Base-by-base conservation (phyloP, 768 basidiomycete genomes). In the Agrocybe pediades region DNA sequence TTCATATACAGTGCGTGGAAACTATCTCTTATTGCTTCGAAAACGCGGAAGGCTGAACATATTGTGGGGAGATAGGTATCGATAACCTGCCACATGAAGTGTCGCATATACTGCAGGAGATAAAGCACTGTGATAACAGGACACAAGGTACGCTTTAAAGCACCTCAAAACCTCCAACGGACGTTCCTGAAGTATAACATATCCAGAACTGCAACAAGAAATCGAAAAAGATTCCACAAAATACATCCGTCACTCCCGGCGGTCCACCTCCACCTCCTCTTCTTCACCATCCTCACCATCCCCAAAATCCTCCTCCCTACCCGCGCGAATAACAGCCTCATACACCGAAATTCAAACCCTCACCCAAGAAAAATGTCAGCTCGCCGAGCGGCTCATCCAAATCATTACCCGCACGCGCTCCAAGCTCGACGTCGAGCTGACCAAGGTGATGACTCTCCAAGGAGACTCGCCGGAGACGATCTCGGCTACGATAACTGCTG, bases 61-160 rank as follows among this genome's bases (percentile, higher is more conserved):
- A n/a, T n/a, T n/a, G n/a, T n/a, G n/a, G n/a, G n/a, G n/a, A n/a
- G n/a, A n/a, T 46, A 83, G 81, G 75, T 61, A 70, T 83, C 40
- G 81, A 84, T 53, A 82, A 82, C 62, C 64, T 84, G 9, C 82
- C 82, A 1, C 68, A 72, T 52, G 82, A 84, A 66, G 77, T 82
- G 2, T 71, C 74, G 21, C 78, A 81, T 60, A 62, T 82, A 30
- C 66, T 82, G 21, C 75, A 79, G 55, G 82, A 84, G 63, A 81
- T 84, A 45, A 77, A 68, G 52, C 65, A 72, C 39, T 74, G 75
- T 57, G 82, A 84, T 47, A 68, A 61, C 17, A 70, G 71, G 48
- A 70, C 69, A 0, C 73, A 75, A 68, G 78, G 79, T 80, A 39
- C 16, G 72, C 24, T 43, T n/a, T n/a, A 49, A n/a, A 42, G 15